Conservation (phyloP, 108 stramenopile genomes). For the Fistulifera pelliculosa region DNA sequence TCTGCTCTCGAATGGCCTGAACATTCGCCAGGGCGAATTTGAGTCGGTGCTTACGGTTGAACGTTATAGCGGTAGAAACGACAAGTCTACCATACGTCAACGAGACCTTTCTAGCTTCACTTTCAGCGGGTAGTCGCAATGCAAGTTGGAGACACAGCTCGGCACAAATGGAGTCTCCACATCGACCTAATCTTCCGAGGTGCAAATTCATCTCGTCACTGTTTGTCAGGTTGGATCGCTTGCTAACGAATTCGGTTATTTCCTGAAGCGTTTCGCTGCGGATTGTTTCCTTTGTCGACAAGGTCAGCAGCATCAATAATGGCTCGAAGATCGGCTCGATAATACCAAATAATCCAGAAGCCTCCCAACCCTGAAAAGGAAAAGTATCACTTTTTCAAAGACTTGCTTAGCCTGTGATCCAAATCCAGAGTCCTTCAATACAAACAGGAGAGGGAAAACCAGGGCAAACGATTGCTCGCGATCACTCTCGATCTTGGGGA, state of each 20-base stretch:
- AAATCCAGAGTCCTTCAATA: neutral
- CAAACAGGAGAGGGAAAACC: neutral
- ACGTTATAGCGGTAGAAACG: no score
- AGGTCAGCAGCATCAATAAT: neutral
- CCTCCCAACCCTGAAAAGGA: neutral
- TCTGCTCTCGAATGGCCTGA: no score
- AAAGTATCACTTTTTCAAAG: conserved; percentile 1
- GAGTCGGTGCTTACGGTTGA: no score
- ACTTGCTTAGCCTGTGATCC: neutral
- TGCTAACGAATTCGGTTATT: neutral
- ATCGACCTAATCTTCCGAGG: conserved; percentile 18
- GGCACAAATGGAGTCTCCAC: conserved; percentile 24
- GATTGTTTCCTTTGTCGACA: neutral
- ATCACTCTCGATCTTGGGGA: neutral
- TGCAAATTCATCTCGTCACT: conserved; percentile 11
- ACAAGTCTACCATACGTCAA: no score
- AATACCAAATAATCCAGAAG: neutral
- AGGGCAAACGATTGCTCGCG: conserved; percentile 1
- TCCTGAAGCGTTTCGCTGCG: neutral
- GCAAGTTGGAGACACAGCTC: conserved; percentile 23
- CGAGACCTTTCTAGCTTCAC: no score
- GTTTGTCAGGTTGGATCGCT: neutral
- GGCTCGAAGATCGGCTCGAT: neutral
- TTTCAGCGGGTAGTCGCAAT: neutral
- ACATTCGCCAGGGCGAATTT: no score